Evolutionary conservation across 208 protist species (phyloP).

Genomic region (Trichomonas vaginalis): DNA sequence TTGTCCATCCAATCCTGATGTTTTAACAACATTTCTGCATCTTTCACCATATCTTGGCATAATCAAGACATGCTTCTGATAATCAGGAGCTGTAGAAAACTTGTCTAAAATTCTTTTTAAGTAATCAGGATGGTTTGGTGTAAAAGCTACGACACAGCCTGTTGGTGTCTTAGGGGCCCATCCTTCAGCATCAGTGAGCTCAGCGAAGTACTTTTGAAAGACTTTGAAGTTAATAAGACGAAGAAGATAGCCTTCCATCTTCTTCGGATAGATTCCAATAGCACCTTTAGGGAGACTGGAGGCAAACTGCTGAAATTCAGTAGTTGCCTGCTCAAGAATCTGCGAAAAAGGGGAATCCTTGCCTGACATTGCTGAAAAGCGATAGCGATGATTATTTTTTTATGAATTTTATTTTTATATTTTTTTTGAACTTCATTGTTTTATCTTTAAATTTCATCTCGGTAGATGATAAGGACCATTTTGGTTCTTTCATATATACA

Average conservation of each 20-base stretch:
- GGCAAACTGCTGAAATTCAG: not conserved
- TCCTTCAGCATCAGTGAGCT: not conserved
- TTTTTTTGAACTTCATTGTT: not conserved
- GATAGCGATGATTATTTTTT: too few relatives aligned
- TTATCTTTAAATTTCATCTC: too few relatives aligned
- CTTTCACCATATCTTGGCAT: not conserved
- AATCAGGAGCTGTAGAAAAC: not conserved
- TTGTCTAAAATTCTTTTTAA: not conserved
- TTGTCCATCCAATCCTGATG: not conserved
- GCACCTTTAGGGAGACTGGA: not conserved
- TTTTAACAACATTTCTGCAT: not conserved
- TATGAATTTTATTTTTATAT: not conserved
- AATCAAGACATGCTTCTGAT: not conserved
- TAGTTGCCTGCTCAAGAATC: not conserved
- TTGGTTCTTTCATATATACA: too few relatives aligned
- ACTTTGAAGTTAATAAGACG: not conserved
- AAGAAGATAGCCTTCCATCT: not conserved
- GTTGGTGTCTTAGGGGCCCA: not conserved
- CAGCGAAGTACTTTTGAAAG: not conserved
- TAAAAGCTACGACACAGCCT: not conserved
- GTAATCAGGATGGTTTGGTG: not conserved
- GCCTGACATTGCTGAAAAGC: not conserved
- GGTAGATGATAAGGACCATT: too few relatives aligned
- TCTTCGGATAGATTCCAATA: not conserved
- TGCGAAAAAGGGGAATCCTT: not conserved